These are phyloP conservation scores for Suhomyces panamericanus DNA, from an alignment of 1,139 yeast species.

Conservation along the genomic window DNA sequence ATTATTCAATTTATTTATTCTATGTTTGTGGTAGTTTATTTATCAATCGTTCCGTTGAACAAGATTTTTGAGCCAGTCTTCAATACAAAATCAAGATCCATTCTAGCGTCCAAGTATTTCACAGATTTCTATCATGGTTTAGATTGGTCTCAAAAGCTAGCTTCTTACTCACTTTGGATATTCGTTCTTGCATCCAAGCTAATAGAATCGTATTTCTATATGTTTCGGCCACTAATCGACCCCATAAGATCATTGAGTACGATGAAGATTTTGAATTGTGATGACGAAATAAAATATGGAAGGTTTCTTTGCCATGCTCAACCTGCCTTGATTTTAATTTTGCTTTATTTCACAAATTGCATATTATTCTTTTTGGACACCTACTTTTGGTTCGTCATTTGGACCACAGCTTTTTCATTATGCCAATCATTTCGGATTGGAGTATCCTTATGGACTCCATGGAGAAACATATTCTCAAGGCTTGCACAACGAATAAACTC, in stretches of 20 bases:
- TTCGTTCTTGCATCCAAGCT: constrained; percentile 32
- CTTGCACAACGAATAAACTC: constrained; percentile 64
- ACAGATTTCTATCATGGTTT: constrained; percentile 22
- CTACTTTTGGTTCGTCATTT: constrained; percentile 83
- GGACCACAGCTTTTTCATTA: constrained; percentile 74
- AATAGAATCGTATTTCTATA: constrained; percentile 51
- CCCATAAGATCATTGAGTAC: constrained; percentile 69
- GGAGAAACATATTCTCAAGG: constrained; percentile 77
- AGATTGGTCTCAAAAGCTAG: constrained; percentile 28
- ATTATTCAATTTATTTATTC: constrained; percentile 48
- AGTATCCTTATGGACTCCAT: constrained; percentile 79
- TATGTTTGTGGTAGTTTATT: constrained; percentile 40
- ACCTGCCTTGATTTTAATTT: constrained; percentile 52
- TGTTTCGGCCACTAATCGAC: constrained; percentile 66
- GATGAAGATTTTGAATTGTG: constrained; percentile 60
- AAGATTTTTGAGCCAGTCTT: constrained; percentile 36
- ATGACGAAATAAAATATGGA: constrained; percentile 57
- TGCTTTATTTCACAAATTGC: constrained; percentile 66
- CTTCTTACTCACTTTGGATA: constrained; percentile 50
- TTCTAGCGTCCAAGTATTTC: constrained; percentile 30
- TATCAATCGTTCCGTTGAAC: constrained; percentile 49
- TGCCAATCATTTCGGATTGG: constrained; percentile 70
- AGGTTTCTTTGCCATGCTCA: constrained; percentile 57
- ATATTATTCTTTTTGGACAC: constrained; percentile 80
- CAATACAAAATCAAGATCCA: constrained; percentile 24